Conservation (phyloP, 768 basidiomycete species). For the Gyrodon lividus region DNA sequence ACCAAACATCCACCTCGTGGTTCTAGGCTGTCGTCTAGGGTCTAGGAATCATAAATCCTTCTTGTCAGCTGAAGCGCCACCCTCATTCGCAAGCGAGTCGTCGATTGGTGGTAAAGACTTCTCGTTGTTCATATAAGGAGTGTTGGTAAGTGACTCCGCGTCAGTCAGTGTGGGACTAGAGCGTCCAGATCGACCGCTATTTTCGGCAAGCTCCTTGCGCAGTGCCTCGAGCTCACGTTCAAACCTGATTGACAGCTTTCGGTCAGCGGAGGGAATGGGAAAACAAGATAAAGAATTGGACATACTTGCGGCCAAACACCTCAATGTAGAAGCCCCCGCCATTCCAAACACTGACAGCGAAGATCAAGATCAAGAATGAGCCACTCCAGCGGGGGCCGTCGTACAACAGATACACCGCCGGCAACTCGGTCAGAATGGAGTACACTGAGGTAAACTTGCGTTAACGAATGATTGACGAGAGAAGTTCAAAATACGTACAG, state of each 20-base stretch:
- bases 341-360: constrained; percentile 91
- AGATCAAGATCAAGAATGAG: constrained; percentile 74
- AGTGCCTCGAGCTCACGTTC: constrained; percentile 89
- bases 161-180: constrained; percentile 54
- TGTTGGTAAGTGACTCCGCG: constrained; percentile 37
- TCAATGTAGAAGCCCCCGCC: constrained; percentile 96
- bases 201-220: constrained; percentile 85
- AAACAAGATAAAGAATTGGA: constrained; percentile 17
- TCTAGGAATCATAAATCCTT: constrained; percentile 36
- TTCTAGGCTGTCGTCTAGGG: background rate
- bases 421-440: constrained; percentile 80
- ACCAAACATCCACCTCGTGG: background rate
- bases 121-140: constrained; percentile 31
- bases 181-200: constrained; percentile 49
- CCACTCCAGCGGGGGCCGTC: constrained; percentile 77
- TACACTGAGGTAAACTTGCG: constrained; percentile 54
- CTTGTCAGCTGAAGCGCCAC: constrained; percentile 12
- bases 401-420: constrained; percentile 82
- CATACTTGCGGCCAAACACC: constrained; percentile 94
- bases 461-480: background rate
- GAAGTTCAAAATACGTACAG: constrained; percentile 41
- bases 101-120: constrained; percentile 20
- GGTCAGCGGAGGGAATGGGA: constrained; percentile 3
- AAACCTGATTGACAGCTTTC: constrained; percentile 52
- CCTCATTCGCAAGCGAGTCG: constrained; percentile 15